Evolutionary conservation across 139 green algal species (phyloP).

Genomic region (Coelastrella sp.): DNA sequence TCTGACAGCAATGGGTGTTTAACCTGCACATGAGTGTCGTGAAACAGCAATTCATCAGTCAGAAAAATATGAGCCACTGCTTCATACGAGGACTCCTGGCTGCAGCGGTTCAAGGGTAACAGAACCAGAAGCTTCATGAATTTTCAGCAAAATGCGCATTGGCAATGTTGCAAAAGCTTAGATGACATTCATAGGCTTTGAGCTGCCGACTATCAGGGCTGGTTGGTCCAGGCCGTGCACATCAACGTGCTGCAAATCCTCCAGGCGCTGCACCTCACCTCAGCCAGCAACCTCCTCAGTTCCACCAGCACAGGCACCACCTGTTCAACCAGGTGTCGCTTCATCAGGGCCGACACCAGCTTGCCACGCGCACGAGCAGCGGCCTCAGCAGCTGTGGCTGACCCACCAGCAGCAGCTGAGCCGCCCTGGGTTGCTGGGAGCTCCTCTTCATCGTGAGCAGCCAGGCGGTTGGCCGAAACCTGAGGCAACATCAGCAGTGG

Average conservation of each 20-base stretch:
- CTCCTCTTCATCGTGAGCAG: slow-evolving; percentile 32
- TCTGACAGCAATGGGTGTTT: slow-evolving; percentile 77
- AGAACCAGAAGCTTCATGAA: neutral
- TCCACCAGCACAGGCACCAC: slow-evolving; percentile 88
- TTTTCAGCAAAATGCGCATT: too few species aligned
- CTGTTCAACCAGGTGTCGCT: slow-evolving; percentile 82
- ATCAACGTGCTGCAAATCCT: neutral
- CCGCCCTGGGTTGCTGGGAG: slow-evolving; percentile 1
- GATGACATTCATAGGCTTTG: neutral
- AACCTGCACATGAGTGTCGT: slow-evolving; percentile 15
- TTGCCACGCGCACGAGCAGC: slow-evolving; percentile 59
- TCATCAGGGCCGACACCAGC: slow-evolving; percentile 85
- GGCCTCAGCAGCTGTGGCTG: slow-evolving; percentile 42
- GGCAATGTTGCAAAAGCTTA: neutral
- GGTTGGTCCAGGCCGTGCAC: neutral
- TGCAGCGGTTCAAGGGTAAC: too few species aligned
- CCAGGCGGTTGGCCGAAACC: slow-evolving; percentile 53
- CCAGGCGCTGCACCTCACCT: neutral
- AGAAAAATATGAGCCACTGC: neutral
- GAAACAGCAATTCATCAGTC: neutral
- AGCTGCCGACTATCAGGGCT: too few species aligned
- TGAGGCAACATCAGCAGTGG: slow-evolving; percentile 13
- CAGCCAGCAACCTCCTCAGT: slow-evolving; percentile 73
- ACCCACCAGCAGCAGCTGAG: slow-evolving; percentile 23
- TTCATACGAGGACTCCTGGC: too few species aligned